These are phyloP conservation scores for Epichloe coenophiala DNA, from an alignment of 2,329 filamentous ascomycete species.

Conservation along the genomic window DNA sequence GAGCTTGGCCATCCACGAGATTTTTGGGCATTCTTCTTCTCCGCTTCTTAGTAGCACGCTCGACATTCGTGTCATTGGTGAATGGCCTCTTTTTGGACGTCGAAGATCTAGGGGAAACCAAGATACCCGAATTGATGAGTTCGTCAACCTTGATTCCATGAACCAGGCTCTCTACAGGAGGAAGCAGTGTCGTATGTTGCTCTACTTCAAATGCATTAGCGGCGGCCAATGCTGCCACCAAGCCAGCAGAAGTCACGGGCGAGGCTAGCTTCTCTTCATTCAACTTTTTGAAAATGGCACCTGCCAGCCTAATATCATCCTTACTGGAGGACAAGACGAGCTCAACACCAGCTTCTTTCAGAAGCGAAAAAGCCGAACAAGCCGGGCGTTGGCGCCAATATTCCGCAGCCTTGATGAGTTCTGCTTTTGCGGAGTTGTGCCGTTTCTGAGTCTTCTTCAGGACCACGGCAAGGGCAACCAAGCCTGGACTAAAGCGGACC, in stretches of 20 bases:
- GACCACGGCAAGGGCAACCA: conserved; percentile 67
- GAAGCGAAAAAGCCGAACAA: conserved; percentile 42
- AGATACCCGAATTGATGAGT: conserved; percentile 54
- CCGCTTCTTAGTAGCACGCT: conserved; percentile 39
- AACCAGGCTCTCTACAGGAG: conserved; percentile 48
- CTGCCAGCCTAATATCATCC: conserved; percentile 56
- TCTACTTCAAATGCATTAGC: conserved; percentile 42
- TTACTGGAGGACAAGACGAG: conserved; percentile 62
- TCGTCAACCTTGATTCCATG: conserved; percentile 44
- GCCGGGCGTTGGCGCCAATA: conserved; percentile 59
- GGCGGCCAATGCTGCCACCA: conserved; percentile 70
- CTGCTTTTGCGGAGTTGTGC: conserved; percentile 53
- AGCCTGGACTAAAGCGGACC: conserved; percentile 68
- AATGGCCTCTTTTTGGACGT: conserved; percentile 35
- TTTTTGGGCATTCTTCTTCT: conserved; percentile 56
- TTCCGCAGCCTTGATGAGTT: conserved; percentile 64
- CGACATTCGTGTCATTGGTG: conserved; percentile 19
- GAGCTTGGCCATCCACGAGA: conserved; percentile 62
- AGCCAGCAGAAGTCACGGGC: conserved; percentile 59
- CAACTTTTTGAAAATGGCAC: conserved; percentile 65
- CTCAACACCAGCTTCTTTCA: conserved; percentile 70
- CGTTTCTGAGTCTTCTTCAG: conserved; percentile 68
- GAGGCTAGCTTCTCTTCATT: conserved; percentile 53
- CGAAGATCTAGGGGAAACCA: conserved; percentile 22
- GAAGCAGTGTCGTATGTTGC: conserved; percentile 41